Evolutionary conservation across 768 basidiomycete species (phyloP).

Genomic region (Punctularia strigosozonata): DNA sequence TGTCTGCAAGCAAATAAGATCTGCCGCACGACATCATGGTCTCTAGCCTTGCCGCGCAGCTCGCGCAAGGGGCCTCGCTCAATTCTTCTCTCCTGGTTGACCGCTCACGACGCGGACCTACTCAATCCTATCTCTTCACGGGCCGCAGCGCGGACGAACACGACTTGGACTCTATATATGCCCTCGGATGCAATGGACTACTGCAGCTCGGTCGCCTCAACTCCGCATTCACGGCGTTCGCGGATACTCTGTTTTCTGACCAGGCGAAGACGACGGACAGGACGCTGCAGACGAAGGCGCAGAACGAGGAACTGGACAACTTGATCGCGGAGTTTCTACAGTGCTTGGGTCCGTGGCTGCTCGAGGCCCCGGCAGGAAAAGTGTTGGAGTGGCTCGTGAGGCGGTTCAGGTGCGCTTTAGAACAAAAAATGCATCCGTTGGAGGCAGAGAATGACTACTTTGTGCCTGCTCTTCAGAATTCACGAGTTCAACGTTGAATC

Average conservation of each 20-base stretch:
- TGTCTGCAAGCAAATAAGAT: no score
- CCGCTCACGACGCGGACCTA: constrained; percentile 45
- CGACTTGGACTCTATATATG: constrained; percentile 79
- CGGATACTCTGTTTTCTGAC: constrained; percentile 72
- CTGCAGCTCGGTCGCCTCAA: constrained; percentile 57
- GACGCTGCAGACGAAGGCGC: constrained; percentile 56
- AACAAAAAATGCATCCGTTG: not conserved
- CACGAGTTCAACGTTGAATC: constrained; percentile 86
- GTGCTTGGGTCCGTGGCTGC: constrained; percentile 67
- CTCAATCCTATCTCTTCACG: constrained; percentile 83
- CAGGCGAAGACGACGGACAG: constrained; percentile 65
- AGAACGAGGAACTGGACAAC: constrained; percentile 50
- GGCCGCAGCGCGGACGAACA: constrained; percentile 72
- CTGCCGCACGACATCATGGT: no score
- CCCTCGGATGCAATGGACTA: constrained; percentile 71
- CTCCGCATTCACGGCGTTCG: constrained; percentile 44
- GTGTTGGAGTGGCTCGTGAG: constrained; percentile 92
- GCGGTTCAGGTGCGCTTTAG: constrained; percentile 63
- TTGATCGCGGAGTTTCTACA: constrained; percentile 51
- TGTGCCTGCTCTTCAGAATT: no score
- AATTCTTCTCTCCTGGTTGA: constrained; percentile 66
- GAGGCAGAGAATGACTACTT: not conserved
- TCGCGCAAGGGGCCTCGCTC: constrained; percentile 67
- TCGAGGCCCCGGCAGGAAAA: constrained; percentile 72
- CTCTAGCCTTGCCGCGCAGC: constrained; percentile 72